Conservation (phyloP, 306 rosid genomes). For the Vachellia collinsii region DNA sequence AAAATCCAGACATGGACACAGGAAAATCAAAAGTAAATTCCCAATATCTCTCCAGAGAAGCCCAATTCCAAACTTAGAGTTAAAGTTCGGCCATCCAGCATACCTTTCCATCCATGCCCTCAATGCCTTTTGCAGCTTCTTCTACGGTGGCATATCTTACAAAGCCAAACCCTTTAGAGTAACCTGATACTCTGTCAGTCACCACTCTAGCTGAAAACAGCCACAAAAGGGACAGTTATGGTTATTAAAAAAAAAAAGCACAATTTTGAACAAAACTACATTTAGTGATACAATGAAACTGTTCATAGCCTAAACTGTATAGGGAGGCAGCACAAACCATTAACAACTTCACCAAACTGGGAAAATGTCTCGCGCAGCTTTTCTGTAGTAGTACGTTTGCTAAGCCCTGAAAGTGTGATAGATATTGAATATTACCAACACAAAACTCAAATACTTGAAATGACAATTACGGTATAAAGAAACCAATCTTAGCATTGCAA, state of each 20-base stretch:
- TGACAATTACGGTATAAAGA: neutral
- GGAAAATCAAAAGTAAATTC: slow-evolving; percentile 14
- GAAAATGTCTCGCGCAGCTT: slow-evolving; percentile 69
- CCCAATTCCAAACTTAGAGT: neutral
- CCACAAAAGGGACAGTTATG: neutral
- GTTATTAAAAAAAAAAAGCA: neutral
- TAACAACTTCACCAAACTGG: slow-evolving; percentile 82
- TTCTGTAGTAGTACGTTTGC: slow-evolving; percentile 88
- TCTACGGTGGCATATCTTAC: slow-evolving; percentile 79
- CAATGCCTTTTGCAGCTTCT: slow-evolving; percentile 84
- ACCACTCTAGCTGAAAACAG: slow-evolving; percentile 80
- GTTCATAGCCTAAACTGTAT: neutral
- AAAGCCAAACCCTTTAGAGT: slow-evolving; percentile 93
- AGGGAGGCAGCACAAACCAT: slow-evolving; percentile 50
- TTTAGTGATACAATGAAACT: neutral
- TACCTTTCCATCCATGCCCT: slow-evolving; percentile 99
- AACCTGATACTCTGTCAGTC: slow-evolving; percentile 87
- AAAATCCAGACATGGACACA: neutral
- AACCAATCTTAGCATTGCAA: neutral
- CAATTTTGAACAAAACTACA: slow-evolving; percentile 22
- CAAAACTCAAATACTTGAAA: slow-evolving; percentile 5
- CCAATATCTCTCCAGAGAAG: neutral
- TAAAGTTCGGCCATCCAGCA: slow-evolving; percentile 33
- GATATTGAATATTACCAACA: neutral
- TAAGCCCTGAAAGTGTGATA: slow-evolving; percentile 67